Evolutionary conservation across 352 stramenopile genomes (phyloP).

Genomic region (Phytopythium oedochilum): DNA sequence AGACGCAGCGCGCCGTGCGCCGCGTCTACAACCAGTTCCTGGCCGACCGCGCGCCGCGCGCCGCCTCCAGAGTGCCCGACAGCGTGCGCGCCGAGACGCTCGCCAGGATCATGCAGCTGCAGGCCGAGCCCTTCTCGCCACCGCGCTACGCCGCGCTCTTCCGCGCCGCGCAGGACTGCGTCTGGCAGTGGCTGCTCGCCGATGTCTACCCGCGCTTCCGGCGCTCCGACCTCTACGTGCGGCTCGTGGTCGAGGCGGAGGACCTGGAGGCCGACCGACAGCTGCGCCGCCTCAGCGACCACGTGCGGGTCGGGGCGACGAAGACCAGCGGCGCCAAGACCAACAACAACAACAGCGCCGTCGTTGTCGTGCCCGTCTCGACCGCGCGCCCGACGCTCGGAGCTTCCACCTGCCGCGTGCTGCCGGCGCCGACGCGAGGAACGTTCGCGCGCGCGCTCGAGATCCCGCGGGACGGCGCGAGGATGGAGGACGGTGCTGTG

Average conservation of each 20-base stretch:
- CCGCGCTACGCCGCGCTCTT: constrained; percentile 66
- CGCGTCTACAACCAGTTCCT: constrained; percentile 65
- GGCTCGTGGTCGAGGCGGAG: constrained; percentile 64
- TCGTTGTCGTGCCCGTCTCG: background rate
- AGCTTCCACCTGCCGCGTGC: background rate
- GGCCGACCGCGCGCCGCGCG: constrained; percentile 23
- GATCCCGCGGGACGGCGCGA: background rate
- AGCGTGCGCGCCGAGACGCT: constrained; percentile 52
- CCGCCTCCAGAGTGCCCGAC: constrained; percentile 38
- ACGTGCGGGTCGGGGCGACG: constrained; percentile 15
- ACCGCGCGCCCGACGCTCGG: background rate
- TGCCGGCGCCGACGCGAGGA: background rate
- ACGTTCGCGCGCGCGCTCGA: background rate
- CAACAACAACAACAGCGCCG: too few species aligned
- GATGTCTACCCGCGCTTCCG: constrained; percentile 62
- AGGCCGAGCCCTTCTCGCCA: constrained; percentile 72
- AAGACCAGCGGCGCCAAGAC: background rate
- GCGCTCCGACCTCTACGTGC: constrained; percentile 55
- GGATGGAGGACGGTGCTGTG: too few species aligned
- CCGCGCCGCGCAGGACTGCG: constrained; percentile 59
- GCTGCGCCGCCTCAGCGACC: constrained; percentile 56
- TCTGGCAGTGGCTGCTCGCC: constrained; percentile 65
- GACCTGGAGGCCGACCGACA: constrained; percentile 61
- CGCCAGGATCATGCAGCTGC: constrained; percentile 61
- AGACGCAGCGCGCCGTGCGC: constrained; percentile 60